Base-by-base conservation (phyloP, 805 yeast genomes). In the Helenozyma baotianmanensis region DNA sequence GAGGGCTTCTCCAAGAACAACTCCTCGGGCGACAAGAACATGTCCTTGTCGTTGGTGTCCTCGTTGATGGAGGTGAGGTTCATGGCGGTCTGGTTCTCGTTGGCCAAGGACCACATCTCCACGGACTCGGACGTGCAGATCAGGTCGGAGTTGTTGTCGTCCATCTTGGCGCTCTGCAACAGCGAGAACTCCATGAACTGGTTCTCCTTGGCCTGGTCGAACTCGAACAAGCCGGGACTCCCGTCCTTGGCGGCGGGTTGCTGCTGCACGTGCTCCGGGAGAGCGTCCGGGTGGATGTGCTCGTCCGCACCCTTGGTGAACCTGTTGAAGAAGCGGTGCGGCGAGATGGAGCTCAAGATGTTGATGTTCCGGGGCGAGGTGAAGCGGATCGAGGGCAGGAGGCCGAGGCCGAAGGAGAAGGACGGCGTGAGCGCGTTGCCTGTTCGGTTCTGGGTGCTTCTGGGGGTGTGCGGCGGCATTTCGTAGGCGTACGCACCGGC, bases 331-430 rank as follows among this genome's bases (percentile, higher is more conserved):
- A 62, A 53, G 28, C 58, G 45, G 29, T 56, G 64, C 2, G 69
- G 68, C 9, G 68, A 62, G 6, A 57, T 44, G n/a, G 56, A 38
- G 29, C 45, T 45, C 14, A 60, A 40, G 14, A 51, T 27, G 35
- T 48, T 47, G 27, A 47, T 19, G 25, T 40, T 43, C 21, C 60
- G 33, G 6, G 70, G 70, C 9, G 68, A 57, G 30, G 55, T 47
- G 42, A 64, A 59, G 23, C 56, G 61, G 43, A 64, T 62, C n/a
- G 68, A 60, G 10, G 71, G 70, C 67, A 60, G 68, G 30, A 64
- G 60, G 23, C 62, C 63, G 19, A 64, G 42, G 6, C 68, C 65
- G 39, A 64, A 62, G 18, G 60, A 50, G 44, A 63, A 62, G 6
- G 64, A 51, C 2, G 66, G 64, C 9, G 65, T 59, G 32, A 48